phyloP scores from a whole-genome alignment of 1,139 yeast genomes.

The Pichia terricola region DNA sequence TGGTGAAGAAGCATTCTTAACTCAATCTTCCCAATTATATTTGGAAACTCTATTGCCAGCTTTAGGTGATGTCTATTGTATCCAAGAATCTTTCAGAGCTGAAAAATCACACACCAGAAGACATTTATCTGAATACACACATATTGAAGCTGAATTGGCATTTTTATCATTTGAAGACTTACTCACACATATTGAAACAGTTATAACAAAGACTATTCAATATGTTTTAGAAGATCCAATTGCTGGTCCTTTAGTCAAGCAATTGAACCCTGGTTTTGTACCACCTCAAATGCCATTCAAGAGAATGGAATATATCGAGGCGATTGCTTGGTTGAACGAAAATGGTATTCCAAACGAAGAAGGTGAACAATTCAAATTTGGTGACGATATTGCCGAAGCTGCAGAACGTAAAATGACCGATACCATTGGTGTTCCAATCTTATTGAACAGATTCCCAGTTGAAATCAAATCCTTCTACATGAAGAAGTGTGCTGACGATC shows the following conservation, averaged over 20 bases:
- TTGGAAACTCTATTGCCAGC: slow-evolving; percentile 95
- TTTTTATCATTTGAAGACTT: slow-evolving; percentile 82
- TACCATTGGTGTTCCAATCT: slow-evolving; percentile 81
- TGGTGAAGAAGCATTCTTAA: slow-evolving; percentile 92
- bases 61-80: slow-evolving; percentile 92
- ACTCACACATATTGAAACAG: slow-evolving; percentile 72
- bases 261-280: slow-evolving; percentile 83
- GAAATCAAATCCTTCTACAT: slow-evolving; percentile 96
- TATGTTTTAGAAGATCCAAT: slow-evolving; percentile 81
- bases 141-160: slow-evolving; percentile 88
- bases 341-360: slow-evolving; percentile 91
- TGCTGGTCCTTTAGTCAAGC: slow-evolving; percentile 81
- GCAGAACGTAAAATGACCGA: slow-evolving; percentile 99
- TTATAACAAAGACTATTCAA: slow-evolving; percentile 60
- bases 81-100: slow-evolving; percentile 98
- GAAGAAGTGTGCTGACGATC: slow-evolving; percentile 86
- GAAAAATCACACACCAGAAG: slow-evolving; percentile 98
- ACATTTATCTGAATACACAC: slow-evolving; percentile 95
- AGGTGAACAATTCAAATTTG: slow-evolving; percentile 84
- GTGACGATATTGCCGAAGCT: slow-evolving; percentile 99
- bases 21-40: slow-evolving; percentile 95
- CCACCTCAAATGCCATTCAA: slow-evolving; percentile 80
- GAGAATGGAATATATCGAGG: slow-evolving; percentile 86
- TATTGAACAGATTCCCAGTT: slow-evolving; percentile 90
- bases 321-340: slow-evolving; percentile 94